Percentiles rank a stretch among this genome's conserved stretches.
phyloP scores from a whole-genome alignment of 2,329 filamentous ascomycete species.

The Fusarium haematococcum region DNA sequence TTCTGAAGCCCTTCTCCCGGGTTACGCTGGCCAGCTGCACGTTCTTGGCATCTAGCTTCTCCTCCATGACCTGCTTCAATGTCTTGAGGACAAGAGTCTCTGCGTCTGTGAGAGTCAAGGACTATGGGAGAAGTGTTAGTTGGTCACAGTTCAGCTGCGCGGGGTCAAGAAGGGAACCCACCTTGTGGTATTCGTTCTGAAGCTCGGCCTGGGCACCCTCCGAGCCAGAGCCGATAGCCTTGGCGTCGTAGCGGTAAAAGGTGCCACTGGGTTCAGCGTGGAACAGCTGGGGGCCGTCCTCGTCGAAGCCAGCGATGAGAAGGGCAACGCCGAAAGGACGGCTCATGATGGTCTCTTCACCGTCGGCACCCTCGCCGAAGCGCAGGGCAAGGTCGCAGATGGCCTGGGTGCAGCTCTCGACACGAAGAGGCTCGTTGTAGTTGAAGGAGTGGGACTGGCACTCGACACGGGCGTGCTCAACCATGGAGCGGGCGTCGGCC shows the following conservation, averaged over 20 bases:
- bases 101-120: constrained; percentile 89
- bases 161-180: constrained; percentile 45
- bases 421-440: constrained; percentile 93
- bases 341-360: constrained; percentile 98
- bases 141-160: background rate
- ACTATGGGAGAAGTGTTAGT: constrained; percentile 59
- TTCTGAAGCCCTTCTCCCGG: constrained; percentile 96
- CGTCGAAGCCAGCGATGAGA: constrained; percentile 95
- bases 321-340: constrained; percentile 96
- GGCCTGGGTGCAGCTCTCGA: constrained; percentile 98
- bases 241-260: constrained; percentile 99
- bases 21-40: constrained; percentile 98
- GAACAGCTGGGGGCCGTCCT: constrained; percentile 96
- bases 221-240: constrained; percentile 96
- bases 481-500: constrained; percentile 96
- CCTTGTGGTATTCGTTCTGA: constrained; percentile 98
- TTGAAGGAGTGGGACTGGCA: constrained; percentile 98
- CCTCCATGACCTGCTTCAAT: constrained; percentile 99
- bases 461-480: constrained; percentile 98
- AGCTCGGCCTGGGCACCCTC: constrained; percentile 98
- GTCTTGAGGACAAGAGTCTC: constrained; percentile 98
- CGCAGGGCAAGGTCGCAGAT: constrained; percentile 97
- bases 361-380: constrained; percentile 97
- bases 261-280: constrained; percentile 98
- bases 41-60: constrained; percentile 99